Conservation (phyloP, 345 rosid genomes). For the Populus alba region DNA sequence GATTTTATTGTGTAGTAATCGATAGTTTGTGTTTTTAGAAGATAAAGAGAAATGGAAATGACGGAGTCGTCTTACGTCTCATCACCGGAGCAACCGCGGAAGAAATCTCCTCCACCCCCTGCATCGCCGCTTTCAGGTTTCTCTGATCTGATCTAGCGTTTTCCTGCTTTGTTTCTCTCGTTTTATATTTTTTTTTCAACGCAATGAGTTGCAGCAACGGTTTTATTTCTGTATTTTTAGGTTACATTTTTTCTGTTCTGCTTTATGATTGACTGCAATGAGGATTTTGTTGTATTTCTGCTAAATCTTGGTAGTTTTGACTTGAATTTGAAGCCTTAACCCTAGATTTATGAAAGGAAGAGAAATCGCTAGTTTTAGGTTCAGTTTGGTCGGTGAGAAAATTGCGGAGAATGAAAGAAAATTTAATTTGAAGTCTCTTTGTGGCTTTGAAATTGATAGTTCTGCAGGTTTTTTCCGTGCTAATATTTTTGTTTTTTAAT, state of each 20-base stretch:
- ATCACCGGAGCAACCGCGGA: slow-evolving; percentile 65
- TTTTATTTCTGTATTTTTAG: neutral
- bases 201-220: neutral
- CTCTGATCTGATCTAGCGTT: slow-evolving; percentile 39
- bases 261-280: neutral
- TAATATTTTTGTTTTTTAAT: neutral
- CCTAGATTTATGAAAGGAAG: neutral
- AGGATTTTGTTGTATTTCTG: neutral
- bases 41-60: slow-evolving; percentile 62
- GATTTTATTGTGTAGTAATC: neutral
- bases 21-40: neutral
- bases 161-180: neutral
- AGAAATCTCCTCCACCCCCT: slow-evolving; percentile 67
- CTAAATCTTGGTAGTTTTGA: neutral
- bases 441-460: neutral
- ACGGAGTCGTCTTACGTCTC: slow-evolving; percentile 79
- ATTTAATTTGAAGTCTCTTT: neutral
- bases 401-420: neutral
- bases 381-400: slow-evolving; percentile 6
- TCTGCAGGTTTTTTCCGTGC: neutral
- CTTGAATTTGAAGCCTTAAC: slow-evolving; percentile 17
- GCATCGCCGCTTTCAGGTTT: slow-evolving; percentile 70
- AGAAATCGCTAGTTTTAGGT: neutral
- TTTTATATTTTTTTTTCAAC: neutral
- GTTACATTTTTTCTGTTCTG: neutral